Base-by-base conservation (phyloP, 352 stramenopile genomes). In the Pythium rhizo-oryzae region DNA sequence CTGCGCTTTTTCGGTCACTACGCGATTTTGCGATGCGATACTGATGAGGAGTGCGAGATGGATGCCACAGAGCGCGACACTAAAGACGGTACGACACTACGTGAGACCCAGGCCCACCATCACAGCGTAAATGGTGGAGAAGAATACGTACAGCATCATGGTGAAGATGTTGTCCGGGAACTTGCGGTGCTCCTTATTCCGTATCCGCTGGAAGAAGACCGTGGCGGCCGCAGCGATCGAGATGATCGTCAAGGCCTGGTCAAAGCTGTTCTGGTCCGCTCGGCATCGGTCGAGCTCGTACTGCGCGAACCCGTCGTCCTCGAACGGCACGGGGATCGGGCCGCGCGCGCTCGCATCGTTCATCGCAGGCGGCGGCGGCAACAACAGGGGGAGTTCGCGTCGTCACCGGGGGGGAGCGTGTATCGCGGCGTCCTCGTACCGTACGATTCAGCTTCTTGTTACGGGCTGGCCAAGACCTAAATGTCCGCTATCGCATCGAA, bases 121-220 rank as follows among this genome's bases (percentile, higher is more conserved):
- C 28, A 33, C 28, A 33, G 28, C 28, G 28, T 33, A 2, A 7
- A 33, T 33, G 28, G n/a, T n/a, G n/a, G n/a, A n/a, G 28, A 33
- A 33, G 28, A 33, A 33, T 21, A 65, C 73, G 23, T 69, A 80
- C 71, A 78, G 67, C n/a, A 67, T 39, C 50, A 72, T 65, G 5
- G 60, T 69, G 56, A 80, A 78, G 28, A 72, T 68, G 19, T 69
- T 80, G 49, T 80, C 70, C 8, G 74, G 74, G 54, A 78, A 80
- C 52, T 69, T 76, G 67, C 62, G 70, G 35, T 74, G 65, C 49
- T 78, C 70, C 13, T 70, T 56, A 11, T 69, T 74, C 4, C 51
- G 70, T 66, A 78, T 65, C 49, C 71, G 74, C 30, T 66, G 71
- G 44, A 53, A 70, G 44, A 80, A 59, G 15, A 80, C 67, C 33